Evolutionary conservation across 257 asterid species (phyloP).

Genomic region (Nicotiana sylvestris): DNA sequence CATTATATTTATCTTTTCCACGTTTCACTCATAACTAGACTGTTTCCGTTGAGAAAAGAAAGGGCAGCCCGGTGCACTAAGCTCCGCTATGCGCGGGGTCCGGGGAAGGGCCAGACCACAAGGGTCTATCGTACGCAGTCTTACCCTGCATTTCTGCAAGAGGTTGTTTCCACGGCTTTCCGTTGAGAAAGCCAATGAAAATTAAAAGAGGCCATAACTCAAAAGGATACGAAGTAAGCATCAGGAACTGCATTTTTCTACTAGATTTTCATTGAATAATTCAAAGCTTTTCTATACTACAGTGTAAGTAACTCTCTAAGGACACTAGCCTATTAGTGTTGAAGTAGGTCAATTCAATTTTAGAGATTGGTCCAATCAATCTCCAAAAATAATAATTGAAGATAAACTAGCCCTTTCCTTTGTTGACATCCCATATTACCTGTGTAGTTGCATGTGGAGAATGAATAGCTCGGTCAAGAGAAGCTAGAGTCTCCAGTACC

Average conservation of each 20-base stretch:
- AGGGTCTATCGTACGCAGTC: no score
- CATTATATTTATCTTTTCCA: neutral
- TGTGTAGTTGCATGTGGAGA: slow-evolving; percentile 97
- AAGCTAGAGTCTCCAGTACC: slow-evolving; percentile 96
- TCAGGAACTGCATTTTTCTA: neutral
- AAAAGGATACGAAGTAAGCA: neutral
- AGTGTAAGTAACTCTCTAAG: neutral
- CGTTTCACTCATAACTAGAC: neutral
- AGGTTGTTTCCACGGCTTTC: no score
- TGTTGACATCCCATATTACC: slow-evolving; percentile 37
- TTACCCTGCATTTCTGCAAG: no score
- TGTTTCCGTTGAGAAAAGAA: neutral
- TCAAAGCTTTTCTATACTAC: neutral
- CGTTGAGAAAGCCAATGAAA: neutral
- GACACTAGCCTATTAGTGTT: neutral
- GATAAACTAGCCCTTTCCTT: neutral
- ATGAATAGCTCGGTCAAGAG: slow-evolving; percentile 94
- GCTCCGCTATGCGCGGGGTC: no score
- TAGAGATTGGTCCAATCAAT: neutral
- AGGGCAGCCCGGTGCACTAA: no score
- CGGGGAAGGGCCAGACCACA: no score
- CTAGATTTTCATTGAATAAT: neutral
- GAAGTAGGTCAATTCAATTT: neutral
- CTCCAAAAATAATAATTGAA: neutral
- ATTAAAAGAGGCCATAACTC: neutral